phyloP scores from a whole-genome alignment of 2,329 filamentous ascomycete species.

The Aspergillus transmontanensis region DNA sequence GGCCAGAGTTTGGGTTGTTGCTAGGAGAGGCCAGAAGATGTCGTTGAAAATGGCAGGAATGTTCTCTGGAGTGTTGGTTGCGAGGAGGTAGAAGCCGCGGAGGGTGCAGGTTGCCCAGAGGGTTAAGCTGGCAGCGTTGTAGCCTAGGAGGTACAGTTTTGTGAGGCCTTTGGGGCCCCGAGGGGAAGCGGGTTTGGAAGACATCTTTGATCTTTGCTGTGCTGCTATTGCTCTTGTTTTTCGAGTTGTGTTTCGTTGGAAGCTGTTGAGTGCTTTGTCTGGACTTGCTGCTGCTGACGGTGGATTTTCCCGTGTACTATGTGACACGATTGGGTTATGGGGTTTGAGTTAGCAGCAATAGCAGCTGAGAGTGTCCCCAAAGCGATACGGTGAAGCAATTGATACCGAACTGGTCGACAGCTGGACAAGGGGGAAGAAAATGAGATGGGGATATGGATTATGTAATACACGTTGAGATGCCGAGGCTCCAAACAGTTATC shows the following conservation, averaged over 20 bases:
- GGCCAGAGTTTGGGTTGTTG: slow-evolving; percentile 79
- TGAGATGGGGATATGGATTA: not conserved
- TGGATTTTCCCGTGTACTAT: not conserved
- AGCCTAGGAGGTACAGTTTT: slow-evolving; percentile 72
- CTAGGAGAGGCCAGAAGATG: slow-evolving; percentile 42
- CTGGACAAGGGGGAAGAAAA: not conserved
- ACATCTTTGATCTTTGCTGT: not conserved
- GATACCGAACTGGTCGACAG: not conserved
- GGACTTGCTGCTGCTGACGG: not conserved
- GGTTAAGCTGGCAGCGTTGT: slow-evolving; percentile 77
- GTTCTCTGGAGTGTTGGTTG: slow-evolving; percentile 46
- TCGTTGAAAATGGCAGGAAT: slow-evolving; percentile 50
- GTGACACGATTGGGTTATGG: not conserved
- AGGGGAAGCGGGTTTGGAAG: slow-evolving; percentile 15
- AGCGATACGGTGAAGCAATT: not conserved
- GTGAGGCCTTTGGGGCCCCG: slow-evolving; percentile 50
- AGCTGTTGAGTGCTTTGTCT: too few relatives aligned
- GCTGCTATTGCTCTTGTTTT: not conserved
- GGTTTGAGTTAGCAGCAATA: not conserved
- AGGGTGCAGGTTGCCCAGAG: slow-evolving; percentile 79
- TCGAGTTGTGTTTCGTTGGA: not conserved
- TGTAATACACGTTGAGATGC: slow-evolving; percentile 4
- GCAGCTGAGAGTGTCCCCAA: not conserved
- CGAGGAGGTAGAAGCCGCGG: slow-evolving; percentile 62
- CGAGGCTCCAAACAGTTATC: not conserved